Evolutionary conservation across 2,329 filamentous ascomycete genomes (phyloP), one percentile per base, ranked within the genome.

Genomic region (Nemania sp.): DNA sequence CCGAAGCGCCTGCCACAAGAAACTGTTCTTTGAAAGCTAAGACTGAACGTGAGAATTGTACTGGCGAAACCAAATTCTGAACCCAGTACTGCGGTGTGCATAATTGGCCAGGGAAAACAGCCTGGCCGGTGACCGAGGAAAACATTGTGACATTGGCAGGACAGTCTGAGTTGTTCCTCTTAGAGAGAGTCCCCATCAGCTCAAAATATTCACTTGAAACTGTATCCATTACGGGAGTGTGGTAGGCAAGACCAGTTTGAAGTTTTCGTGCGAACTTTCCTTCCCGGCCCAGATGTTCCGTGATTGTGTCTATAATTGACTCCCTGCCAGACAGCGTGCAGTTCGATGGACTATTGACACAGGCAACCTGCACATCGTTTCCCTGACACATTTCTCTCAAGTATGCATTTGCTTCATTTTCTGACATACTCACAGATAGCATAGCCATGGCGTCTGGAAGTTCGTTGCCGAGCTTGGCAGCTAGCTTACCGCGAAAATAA

Each of bases 251-350:
- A 2, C 36, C 19, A 52, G 49, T 3, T 69, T 63, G 2, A 57
- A 74, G 59, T 20, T 60, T 63, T 2, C 66, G 62, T 0, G 57
- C 56, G 49, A 71, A 70, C 1, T 65, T 46, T 1, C 45, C 62
- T 46, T 19, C 19, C 5, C 4, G 9, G 22, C 30, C 11, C 3
- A 47, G 6, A 50, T 39, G 3, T 3, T 15, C 15, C 5, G 64
- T 52, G 3, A 71, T 44, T 7, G 42, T 47, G 6, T 64, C 47
- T 22, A 72, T 54, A 1, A 57, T 44, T 1, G 24, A 33, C 3
- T 54, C 37, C 19, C 70, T 65, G 1, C 72, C 71, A 3, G 70
- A 67, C 1, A 73, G 14, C 6, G 72, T 74, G 4, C 64, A 46
- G 37, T 60, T 71, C 1, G 37, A 43, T 0, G 70, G 68, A 22